These are phyloP conservation scores for Fusarium decemcellulare DNA, from an alignment of 2,329 filamentous ascomycete genomes.

Conservation along the genomic window DNA sequence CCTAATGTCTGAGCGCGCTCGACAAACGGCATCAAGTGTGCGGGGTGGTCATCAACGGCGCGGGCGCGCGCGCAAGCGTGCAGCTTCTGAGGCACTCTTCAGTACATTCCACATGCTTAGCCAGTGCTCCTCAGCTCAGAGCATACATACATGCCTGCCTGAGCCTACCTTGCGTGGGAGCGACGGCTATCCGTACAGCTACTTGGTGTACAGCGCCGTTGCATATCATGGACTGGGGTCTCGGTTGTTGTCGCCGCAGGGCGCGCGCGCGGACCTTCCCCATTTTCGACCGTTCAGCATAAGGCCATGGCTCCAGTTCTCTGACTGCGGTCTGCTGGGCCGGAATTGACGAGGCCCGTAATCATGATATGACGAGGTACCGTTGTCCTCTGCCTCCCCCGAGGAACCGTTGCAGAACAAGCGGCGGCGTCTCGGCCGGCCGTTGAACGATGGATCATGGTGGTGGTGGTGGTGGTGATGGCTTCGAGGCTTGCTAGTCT, in stretches of 20 bases:
- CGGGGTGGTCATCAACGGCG: slow-evolving; percentile 14
- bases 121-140: no score
- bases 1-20: slow-evolving; percentile 4
- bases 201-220: neutral
- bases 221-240: slow-evolving; percentile 30
- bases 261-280: slow-evolving; percentile 33
- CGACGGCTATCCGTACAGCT: no score
- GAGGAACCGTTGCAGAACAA: slow-evolving; percentile 5
- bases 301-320: slow-evolving; percentile 37
- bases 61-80: slow-evolving; percentile 13
- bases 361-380: slow-evolving; percentile 29
- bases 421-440: neutral
- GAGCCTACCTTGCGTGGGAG: no score
- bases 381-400: slow-evolving; percentile 2
- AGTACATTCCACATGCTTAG: no score
- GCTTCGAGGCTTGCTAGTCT: slow-evolving; percentile 33
- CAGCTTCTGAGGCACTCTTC: slow-evolving; percentile 9
- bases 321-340: slow-evolving; percentile 32
- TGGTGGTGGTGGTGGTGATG: neutral
- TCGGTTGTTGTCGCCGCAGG: slow-evolving; percentile 7
- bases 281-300: slow-evolving; percentile 33
- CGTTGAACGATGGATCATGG: slow-evolving; percentile 6
- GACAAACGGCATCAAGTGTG: slow-evolving; percentile 8
- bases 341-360: slow-evolving; percentile 32
- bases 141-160: no score